Evolutionary conservation across 441 rosid species (phyloP).

Genomic region (Melastoma candidum): DNA sequence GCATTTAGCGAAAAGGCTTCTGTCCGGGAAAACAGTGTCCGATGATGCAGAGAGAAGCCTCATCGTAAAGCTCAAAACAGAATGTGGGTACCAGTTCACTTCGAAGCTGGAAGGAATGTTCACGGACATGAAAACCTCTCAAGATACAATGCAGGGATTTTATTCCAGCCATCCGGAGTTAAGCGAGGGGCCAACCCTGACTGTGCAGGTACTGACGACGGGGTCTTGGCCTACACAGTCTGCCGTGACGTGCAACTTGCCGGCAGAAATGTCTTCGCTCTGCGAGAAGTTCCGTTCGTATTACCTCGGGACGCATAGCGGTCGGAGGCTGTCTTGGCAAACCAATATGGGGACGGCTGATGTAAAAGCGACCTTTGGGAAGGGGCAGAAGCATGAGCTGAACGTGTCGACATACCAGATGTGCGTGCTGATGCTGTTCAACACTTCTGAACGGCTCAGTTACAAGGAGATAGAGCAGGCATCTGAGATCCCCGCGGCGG

Average conservation of each 20-base stretch:
- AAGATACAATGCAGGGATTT: slow-evolving; percentile 84
- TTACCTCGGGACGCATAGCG: slow-evolving; percentile 93
- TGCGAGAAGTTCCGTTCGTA: slow-evolving; percentile 88
- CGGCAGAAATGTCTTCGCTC: slow-evolving; percentile 70
- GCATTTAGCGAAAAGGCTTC: slow-evolving; percentile 86
- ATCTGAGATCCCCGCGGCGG: slow-evolving; percentile 75
- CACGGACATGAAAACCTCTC: slow-evolving; percentile 95
- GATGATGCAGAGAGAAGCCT: slow-evolving; percentile 96
- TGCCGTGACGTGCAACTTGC: slow-evolving; percentile 69
- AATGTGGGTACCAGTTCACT: slow-evolving; percentile 94
- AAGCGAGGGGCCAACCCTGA: slow-evolving; percentile 73
- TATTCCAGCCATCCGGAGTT: slow-evolving; percentile 62
- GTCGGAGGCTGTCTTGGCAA: slow-evolving; percentile 92
- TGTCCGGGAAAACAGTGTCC: slow-evolving; percentile 87
- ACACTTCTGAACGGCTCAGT: slow-evolving; percentile 71
- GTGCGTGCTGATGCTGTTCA: slow-evolving; percentile 88
- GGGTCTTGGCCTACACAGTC: slow-evolving; percentile 98
- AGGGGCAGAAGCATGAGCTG: slow-evolving; percentile 92
- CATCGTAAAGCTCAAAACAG: slow-evolving; percentile 91
- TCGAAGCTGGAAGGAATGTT: slow-evolving; percentile 96
- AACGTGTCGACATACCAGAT: slow-evolving; percentile 94
- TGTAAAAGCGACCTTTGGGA: slow-evolving; percentile 73
- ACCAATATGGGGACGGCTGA: slow-evolving; percentile 98
- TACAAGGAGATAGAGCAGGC: slow-evolving; percentile 94
- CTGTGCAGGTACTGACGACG: slow-evolving; percentile 88